A percentile compares a stretch with the other conserved stretches of the same genome.
Conservation (phyloP, 2,329 filamentous ascomycete species). For the Cadophora sp. region DNA sequence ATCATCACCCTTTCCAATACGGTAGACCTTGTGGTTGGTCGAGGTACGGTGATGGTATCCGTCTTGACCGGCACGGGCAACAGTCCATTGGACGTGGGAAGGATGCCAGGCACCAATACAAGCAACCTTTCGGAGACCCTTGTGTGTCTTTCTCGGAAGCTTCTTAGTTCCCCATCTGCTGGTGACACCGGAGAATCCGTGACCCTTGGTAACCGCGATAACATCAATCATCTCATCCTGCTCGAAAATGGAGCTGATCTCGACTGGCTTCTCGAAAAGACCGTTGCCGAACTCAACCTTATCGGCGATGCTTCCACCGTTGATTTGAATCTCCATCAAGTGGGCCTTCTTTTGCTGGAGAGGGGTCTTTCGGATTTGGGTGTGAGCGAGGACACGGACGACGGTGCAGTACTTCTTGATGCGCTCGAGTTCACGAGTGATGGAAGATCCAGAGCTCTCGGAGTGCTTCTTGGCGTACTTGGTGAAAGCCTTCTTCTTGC, state of each 20-base stretch:
- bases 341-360: conserved; percentile 99
- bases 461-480: conserved; percentile 99
- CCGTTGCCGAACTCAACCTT: conserved; percentile 96
- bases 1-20: conserved; percentile 90
- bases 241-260: conserved; percentile 95
- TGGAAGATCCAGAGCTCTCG: conserved; percentile 85
- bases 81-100: conserved; percentile 99
- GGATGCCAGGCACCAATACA: conserved; percentile 99
- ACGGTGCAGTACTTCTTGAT: conserved; percentile 99
- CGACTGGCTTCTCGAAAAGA: conserved; percentile 99
- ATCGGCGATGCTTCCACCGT: conserved; percentile 93
- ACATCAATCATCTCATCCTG: conserved; percentile 99
- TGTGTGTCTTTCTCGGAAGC: conserved; percentile 99
- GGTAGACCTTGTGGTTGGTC: conserved; percentile 99
- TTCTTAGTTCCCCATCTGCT: conserved; percentile 99
- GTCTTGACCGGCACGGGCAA: conserved; percentile 99
- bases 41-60: conserved; percentile 99
- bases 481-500: conserved; percentile 99
- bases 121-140: conserved; percentile 99
- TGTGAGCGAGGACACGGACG: conserved; percentile 98
- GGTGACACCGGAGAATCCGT: conserved; percentile 98
- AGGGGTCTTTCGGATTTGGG: conserved; percentile 98
- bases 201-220: conserved; percentile 99
- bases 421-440: conserved; percentile 98
- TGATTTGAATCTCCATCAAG: conserved; percentile 99